Percentiles rank a stretch among this genome's conserved stretches.
Evolutionary conservation across 768 basidiomycete genomes (phyloP).

Genomic region (Pleurotus sapidus): DNA sequence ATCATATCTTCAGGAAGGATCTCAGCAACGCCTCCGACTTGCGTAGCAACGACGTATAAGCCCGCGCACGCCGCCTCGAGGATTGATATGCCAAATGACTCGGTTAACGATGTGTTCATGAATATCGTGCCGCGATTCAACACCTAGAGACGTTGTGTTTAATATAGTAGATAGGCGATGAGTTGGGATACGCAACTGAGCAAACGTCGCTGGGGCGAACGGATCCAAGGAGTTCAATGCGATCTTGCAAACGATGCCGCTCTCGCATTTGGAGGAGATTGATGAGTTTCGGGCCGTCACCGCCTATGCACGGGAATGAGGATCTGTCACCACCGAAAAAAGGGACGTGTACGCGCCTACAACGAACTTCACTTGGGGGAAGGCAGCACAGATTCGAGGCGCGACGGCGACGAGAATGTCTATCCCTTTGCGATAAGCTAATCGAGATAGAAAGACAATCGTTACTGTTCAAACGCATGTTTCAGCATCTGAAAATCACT

Average conservation of each 20-base stretch:
- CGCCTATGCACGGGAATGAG: constrained; percentile 49
- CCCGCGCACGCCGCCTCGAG: constrained; percentile 96
- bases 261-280: constrained; percentile 96
- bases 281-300: constrained; percentile 93
- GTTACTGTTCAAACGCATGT: constrained; percentile 54
- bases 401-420: constrained; percentile 93
- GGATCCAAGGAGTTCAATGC: constrained; percentile 85
- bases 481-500: not conserved
- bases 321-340: not conserved
- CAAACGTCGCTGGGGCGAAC: constrained; percentile 82
- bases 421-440: constrained; percentile 95
- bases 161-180: not conserved
- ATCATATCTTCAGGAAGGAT: constrained; percentile 94
- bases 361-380: constrained; percentile 86
- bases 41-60: constrained; percentile 90
- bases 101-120: constrained; percentile 93
- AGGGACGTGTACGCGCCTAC: constrained; percentile 54
- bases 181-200: constrained; percentile 44
- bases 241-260: constrained; percentile 83
- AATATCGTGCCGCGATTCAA: constrained; percentile 85
- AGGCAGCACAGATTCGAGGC: constrained; percentile 81
- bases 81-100: constrained; percentile 96
- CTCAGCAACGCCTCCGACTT: constrained; percentile 94
- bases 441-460: constrained; percentile 84
- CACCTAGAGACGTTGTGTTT: constrained; percentile 45